phyloP scores from a whole-genome alignment of 192 early-diverging fungal species.

The Gorgonomyces haynaldii region DNA sequence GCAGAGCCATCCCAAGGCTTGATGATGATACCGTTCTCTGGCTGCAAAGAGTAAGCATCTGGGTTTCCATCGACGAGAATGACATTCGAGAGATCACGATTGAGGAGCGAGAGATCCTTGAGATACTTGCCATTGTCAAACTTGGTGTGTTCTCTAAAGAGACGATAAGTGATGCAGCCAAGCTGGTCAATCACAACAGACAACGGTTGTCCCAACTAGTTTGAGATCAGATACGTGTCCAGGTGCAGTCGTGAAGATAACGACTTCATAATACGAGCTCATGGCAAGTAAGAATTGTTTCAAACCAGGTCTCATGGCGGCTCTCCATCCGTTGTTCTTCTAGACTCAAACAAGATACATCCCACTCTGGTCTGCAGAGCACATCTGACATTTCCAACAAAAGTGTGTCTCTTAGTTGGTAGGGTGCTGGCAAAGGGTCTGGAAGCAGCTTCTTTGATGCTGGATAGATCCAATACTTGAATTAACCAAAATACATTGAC shows the following conservation, averaged over 20 bases:
- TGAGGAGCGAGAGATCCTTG: slow-evolving; percentile 78
- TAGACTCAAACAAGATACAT: slow-evolving; percentile 44
- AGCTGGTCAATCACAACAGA: slow-evolving; percentile 83
- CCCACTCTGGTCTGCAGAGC: slow-evolving; percentile 86
- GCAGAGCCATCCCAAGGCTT: slow-evolving; percentile 80
- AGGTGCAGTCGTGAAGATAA: slow-evolving; percentile 85
- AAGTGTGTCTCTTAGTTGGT: slow-evolving; percentile 80
- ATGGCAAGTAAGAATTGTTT: slow-evolving; percentile 91
- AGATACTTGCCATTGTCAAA: slow-evolving; percentile 71
- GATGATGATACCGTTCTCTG: slow-evolving; percentile 77
- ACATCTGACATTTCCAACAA: slow-evolving; percentile 93
- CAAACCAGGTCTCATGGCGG: slow-evolving; percentile 88
- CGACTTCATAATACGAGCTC: slow-evolving; percentile 85
- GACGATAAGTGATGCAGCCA: slow-evolving; percentile 64
- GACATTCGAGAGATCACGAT: slow-evolving; percentile 86
- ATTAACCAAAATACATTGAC: neutral
- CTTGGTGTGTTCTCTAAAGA: slow-evolving; percentile 86
- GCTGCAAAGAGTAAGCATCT: slow-evolving; percentile 73
- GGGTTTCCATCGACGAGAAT: slow-evolving; percentile 89
- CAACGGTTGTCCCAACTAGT: slow-evolving; percentile 68
- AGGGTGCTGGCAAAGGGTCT: slow-evolving; percentile 69
- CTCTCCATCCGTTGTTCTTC: slow-evolving; percentile 93
- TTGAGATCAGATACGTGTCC: slow-evolving; percentile 45
- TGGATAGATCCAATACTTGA: slow-evolving; percentile 15
- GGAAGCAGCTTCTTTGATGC: slow-evolving; percentile 71